Evolutionary conservation across 1,284 basidiomycete species (phyloP), one percentile per base, ranked within the genome.

Genomic region (Ustanciosporium gigantosporum): DNA sequence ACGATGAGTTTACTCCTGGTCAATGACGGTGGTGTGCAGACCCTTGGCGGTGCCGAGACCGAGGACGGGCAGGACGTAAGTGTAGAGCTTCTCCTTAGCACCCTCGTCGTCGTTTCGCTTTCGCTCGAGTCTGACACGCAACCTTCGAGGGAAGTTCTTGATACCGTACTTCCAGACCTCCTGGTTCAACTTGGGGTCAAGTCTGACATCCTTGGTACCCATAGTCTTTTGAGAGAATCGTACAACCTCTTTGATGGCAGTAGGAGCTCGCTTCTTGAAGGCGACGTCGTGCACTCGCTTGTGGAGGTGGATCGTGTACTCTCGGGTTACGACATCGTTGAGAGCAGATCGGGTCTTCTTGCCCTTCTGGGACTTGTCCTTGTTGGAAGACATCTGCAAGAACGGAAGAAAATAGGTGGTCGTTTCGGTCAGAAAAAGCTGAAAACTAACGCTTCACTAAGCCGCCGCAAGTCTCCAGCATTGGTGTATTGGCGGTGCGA

Each of bases 81-180:
- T 74, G 72, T 74, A 77, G 37, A 77, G 73, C 69, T 73, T 75
- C 73, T 77, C 75, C 73, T 77, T 77, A 47, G 75, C 75, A 37
- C 70, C 70, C 68, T 77, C 75, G 65, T 77, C 75, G 66, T 77
- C 75, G 66, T 77, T 77, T 47, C 75, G 74, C 73, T 75, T 76
- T 59, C 75, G 71, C 66, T 77, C 75, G 25, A 77, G 67, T 38
- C 74, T 65, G 31, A 77, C 73, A 39, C 75, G 72, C 31, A 77
- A 50, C 25, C 75, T 64, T 51, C 72, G 64, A 38, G 75, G 75
- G 40, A 74, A 69, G 53, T 75, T 74, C 70, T 75, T 75, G 47
- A 77, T 66, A 60, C 75, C 75, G 52, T 70, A 62, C 67, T 74
- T 73, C 75, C 75, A 77, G 47, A 77, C 64, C 67, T 74, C 75